phyloP scores from a whole-genome alignment of 306 rosid genomes.

The Macrotyloma uniflorum region DNA sequence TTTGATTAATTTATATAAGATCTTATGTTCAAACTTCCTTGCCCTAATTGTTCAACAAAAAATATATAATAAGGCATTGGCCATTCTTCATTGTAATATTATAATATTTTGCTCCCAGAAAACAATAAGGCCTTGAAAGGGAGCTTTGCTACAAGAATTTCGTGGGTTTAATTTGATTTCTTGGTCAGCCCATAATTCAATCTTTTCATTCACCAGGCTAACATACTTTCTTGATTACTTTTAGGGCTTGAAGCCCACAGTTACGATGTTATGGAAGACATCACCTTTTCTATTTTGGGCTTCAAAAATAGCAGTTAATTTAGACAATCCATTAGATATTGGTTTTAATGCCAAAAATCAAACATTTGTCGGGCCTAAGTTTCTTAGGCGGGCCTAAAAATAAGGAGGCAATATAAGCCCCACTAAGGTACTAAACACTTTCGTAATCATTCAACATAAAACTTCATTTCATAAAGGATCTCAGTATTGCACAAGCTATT shows the following conservation, averaged over 20 bases:
- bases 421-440: no score
- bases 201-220: background rate
- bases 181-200: background rate
- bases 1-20: no score
- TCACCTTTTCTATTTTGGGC: background rate
- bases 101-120: background rate
- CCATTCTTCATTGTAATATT: background rate
- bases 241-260: background rate
- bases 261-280: background rate
- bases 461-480: background rate
- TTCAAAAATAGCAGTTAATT: background rate
- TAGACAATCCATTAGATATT: background rate
- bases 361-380: no score
- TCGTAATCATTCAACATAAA: no score
- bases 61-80: background rate
- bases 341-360: no score
- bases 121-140: background rate
- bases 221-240: background rate
- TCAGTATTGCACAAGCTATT: background rate
- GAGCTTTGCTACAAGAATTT: background rate
- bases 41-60: no score
- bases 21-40: no score
- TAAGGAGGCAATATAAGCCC: no score
- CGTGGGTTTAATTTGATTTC: background rate
- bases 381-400: no score